Percentiles rank a stretch among this genome's conserved stretches.
phyloP scores from a whole-genome alignment of 352 stramenopile genomes.

The Phytophthora macrochlamydospora region DNA sequence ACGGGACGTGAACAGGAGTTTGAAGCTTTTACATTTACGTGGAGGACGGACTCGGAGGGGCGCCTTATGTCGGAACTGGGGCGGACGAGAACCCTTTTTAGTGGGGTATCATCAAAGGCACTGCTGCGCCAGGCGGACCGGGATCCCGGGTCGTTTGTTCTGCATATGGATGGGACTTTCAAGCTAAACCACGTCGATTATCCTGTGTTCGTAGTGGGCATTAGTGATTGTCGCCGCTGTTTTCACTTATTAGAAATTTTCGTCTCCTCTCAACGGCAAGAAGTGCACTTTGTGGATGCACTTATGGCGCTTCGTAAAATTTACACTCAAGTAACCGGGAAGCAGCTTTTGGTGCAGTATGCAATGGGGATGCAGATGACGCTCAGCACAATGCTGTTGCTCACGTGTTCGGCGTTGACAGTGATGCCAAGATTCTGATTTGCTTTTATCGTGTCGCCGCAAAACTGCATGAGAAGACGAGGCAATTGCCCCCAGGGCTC shows the following conservation, averaged over 20 bases:
- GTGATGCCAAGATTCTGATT: constrained; percentile 4
- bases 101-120: constrained; percentile 4
- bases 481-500: constrained; percentile 9
- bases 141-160: constrained; percentile 28
- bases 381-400: background rate
- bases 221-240: background rate
- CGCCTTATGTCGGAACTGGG: background rate
- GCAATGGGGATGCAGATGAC: background rate
- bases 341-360: background rate
- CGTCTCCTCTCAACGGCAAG: background rate
- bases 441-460: constrained; percentile 32
- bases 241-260: constrained; percentile 1
- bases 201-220: constrained; percentile 1
- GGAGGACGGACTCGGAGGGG: background rate
- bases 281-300: background rate
- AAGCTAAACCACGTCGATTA: constrained; percentile 1
- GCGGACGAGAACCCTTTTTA: constrained; percentile 5
- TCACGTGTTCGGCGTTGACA: background rate
- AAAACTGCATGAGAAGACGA: constrained; percentile 23
- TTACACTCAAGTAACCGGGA: background rate
- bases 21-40: constrained; percentile 5
- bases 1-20: background rate
- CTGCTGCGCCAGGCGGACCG: constrained; percentile 1
- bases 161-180: background rate
- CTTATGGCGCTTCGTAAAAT: background rate